Evolutionary conservation across 2,329 filamentous ascomycete species (phyloP).

Genomic region (Pestalotiopsis sp.): DNA sequence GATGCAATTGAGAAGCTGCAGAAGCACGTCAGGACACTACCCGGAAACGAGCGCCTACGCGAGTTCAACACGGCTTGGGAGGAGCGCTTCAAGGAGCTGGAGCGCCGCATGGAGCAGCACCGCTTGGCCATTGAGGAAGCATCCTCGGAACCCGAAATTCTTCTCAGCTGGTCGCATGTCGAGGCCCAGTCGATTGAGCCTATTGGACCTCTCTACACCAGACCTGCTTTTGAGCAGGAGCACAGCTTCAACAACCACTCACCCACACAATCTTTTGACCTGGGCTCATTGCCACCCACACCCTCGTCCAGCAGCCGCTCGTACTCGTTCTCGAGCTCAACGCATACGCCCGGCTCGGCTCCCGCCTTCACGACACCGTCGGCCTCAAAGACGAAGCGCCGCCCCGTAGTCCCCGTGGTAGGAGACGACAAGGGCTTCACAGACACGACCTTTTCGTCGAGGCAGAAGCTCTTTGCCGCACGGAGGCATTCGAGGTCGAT

Average conservation of each 20-base stretch:
- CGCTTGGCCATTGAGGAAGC: slow-evolving; percentile 19
- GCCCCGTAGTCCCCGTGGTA: slow-evolving; percentile 1
- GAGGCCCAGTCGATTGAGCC: slow-evolving; percentile 27
- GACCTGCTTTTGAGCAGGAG: slow-evolving; percentile 3
- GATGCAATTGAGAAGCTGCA: slow-evolving; percentile 25
- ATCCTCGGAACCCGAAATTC: slow-evolving; percentile 16
- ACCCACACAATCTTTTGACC: slow-evolving; percentile 15
- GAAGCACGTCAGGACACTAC: slow-evolving; percentile 25
- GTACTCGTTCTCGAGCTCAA: slow-evolving; percentile 21
- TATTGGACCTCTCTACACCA: slow-evolving; percentile 19
- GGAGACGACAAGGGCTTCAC: slow-evolving; percentile 20
- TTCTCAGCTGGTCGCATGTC: slow-evolving; percentile 24
- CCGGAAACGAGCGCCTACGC: slow-evolving; percentile 24
- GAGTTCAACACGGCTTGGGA: slow-evolving; percentile 25
- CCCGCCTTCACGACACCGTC: slow-evolving; percentile 11
- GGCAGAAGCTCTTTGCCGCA: slow-evolving; percentile 20
- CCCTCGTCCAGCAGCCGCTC: slow-evolving; percentile 23
- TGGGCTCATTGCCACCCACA: slow-evolving; percentile 19
- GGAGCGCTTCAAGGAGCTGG: slow-evolving; percentile 23
- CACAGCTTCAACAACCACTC: slow-evolving; percentile 6
- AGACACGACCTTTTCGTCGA: slow-evolving; percentile 25
- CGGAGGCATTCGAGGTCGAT: not conserved
- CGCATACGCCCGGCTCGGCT: slow-evolving; percentile 17
- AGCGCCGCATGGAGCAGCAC: slow-evolving; percentile 23
- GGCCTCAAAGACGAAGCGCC: slow-evolving; percentile 19